phyloP scores from a whole-genome alignment of 2,329 filamentous ascomycete genomes.

The Colletotrichum nymphaeae region DNA sequence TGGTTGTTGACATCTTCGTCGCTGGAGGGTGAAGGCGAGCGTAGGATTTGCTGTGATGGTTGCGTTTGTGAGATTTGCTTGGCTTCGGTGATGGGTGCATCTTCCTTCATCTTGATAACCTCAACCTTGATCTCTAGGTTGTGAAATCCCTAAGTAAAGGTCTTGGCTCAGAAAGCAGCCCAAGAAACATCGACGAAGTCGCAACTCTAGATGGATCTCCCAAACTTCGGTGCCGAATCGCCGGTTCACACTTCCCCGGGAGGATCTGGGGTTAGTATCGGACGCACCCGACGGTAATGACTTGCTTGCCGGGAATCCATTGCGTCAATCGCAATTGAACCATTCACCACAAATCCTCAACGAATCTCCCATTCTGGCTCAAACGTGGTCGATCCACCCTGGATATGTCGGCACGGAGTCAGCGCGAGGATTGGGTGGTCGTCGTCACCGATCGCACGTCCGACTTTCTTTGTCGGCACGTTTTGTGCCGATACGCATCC shows the following conservation, averaged over 20 bases:
- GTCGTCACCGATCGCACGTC: constrained; percentile 14
- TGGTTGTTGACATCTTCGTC: constrained; percentile 4
- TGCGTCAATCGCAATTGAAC: constrained; percentile 5
- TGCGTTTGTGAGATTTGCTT: neutral
- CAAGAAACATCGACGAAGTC: neutral
- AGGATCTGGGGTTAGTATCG: neutral
- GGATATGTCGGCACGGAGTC: constrained; percentile 22
- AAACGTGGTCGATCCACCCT: constrained; percentile 11
- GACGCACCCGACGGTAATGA: neutral
- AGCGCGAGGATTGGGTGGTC: constrained; percentile 14
- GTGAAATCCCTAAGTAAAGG: neutral
- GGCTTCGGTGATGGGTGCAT: neutral
- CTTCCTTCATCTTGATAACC: constrained; percentile 21
- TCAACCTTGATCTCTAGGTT: neutral
- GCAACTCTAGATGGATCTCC: neutral
- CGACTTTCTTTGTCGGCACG: constrained; percentile 29
- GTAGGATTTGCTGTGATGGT: neutral
- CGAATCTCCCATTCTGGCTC: neutral
- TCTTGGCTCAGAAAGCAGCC: neutral
- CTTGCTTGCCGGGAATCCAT: constrained; percentile 7
- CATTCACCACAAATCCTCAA: neutral
- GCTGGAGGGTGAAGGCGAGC: neutral
- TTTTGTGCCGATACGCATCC: constrained; percentile 33
- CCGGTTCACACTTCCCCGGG: constrained; percentile 10
- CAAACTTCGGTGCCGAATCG: constrained; percentile 23